phyloP scores from a whole-genome alignment of 1,284 basidiomycete species.

The Cryptococcus sp. region DNA sequence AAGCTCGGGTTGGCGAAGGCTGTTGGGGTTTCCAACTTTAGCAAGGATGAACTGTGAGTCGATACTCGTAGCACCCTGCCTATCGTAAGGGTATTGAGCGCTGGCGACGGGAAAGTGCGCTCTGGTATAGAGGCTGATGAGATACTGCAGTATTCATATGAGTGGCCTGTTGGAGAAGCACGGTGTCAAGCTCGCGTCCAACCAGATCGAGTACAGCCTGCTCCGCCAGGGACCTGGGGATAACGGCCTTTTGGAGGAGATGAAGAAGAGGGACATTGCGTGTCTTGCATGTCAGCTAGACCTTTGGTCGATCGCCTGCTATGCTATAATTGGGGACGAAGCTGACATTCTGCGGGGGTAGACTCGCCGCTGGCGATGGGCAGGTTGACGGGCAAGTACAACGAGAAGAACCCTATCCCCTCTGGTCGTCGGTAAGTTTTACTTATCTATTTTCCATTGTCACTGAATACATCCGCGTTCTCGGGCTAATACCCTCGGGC shows the following conservation, averaged over 20 bases:
- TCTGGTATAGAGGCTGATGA: background rate
- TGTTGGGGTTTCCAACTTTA: slow-evolving; percentile 43
- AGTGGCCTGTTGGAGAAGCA: slow-evolving; percentile 30
- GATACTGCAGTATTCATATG: slow-evolving; percentile 31
- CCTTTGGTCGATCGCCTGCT: background rate
- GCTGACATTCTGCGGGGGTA: slow-evolving; percentile 6
- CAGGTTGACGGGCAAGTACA: slow-evolving; percentile 47
- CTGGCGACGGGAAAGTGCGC: background rate
- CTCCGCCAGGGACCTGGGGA: slow-evolving; percentile 36
- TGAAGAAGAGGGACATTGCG: slow-evolving; percentile 41
- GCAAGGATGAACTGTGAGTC: slow-evolving; percentile 38
- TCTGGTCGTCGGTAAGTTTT: slow-evolving; percentile 24
- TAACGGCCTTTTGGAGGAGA: slow-evolving; percentile 38
- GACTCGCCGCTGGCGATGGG: slow-evolving; percentile 47
- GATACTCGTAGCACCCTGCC: background rate
- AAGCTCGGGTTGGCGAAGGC: slow-evolving; percentile 39
- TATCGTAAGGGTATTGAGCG: background rate
- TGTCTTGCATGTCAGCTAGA: slow-evolving; percentile 41
- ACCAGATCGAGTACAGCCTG: slow-evolving; percentile 46
- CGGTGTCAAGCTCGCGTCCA: slow-evolving; percentile 39
- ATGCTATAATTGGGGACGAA: no score
- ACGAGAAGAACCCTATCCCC: slow-evolving; percentile 37
- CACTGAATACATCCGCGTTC: no score
- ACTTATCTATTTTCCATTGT: no score
- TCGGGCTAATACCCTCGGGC: slow-evolving; percentile 13